Evolutionary conservation across 768 basidiomycete genomes (phyloP), one percentile per base, ranked within the genome.

Genomic region (Mycena filopes): DNA sequence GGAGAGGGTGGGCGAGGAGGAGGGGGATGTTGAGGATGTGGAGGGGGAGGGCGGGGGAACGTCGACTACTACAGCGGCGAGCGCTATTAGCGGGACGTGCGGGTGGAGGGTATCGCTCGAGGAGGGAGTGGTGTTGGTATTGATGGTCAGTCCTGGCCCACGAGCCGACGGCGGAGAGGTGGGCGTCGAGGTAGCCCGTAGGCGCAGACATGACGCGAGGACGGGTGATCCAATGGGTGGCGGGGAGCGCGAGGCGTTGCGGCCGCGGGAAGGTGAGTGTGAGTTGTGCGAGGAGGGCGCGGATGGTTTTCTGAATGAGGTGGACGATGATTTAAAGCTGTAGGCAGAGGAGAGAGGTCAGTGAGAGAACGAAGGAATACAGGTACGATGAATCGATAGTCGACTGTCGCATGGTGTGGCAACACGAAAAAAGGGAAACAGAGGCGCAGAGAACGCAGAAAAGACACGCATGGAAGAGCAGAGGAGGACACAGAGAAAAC

Each of bases 111-210:
- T 31, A 20, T 48, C 47, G 47, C 11, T 8, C 28, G 0, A 15
- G 13, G 46, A 23, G 21, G 46, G 11, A 20, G 23, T 13, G 23
- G 46, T 26, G 38, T 54, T 51, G 74, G 61, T 42, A 67, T 53
- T 26, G 57, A 36, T n/a, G 63, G 66, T 53, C 72, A 65, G 41
- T 26, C 18, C 16, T 42, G 16, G 41, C 41, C 41, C 18, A 42
- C 16, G 47, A 18, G 1, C 26, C 1, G 28, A 23, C 9, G 21
- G 49, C 29, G 20, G 16, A 13, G 41, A 5, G 20, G 23, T 3
- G n/a, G 50, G 15, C 50, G 42, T 60, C 42, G 21, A 55, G 66
- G 72, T 25, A 25, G 76, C 71, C 23, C 79, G 77, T 18, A 77
- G 70, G 63, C 80, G 78, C 16, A 59, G 43, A 41, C n/a, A 65